Evolutionary conservation across 805 yeast species (phyloP).

Genomic region (Candida golubevii): DNA sequence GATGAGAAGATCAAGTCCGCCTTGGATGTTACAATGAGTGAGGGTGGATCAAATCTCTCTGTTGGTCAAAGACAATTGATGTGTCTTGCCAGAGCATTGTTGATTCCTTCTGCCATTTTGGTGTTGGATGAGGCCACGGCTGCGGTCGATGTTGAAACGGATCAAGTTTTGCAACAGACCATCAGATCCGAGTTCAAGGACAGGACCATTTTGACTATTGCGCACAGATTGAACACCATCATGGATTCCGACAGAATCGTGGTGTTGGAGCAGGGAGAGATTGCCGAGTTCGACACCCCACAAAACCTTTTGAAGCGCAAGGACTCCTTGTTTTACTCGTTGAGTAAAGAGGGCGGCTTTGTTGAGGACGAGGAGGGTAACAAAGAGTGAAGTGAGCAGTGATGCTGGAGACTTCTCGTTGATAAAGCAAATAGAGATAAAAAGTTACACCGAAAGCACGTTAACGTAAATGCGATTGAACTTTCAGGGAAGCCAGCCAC

Average conservation of each 20-base stretch:
- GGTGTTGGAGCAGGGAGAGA: conserved; percentile 70
- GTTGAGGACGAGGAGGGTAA: conserved; percentile 21
- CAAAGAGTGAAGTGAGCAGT: neutral
- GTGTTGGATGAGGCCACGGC: conserved; percentile 87
- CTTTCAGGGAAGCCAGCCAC: too few species aligned
- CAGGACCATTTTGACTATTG: conserved; percentile 78
- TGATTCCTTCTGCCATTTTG: conserved; percentile 54
- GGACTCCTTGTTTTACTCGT: conserved; percentile 69
- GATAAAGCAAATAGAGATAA: too few species aligned
- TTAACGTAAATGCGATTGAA: too few species aligned
- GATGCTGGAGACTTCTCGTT: neutral
- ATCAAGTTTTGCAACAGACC: conserved; percentile 70
- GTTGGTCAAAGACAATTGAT: conserved; percentile 54
- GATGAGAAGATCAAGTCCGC: conserved; percentile 21
- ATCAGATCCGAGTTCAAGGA: conserved; percentile 70
- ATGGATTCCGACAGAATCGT: conserved; percentile 76
- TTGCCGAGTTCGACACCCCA: conserved; percentile 76
- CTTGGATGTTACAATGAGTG: conserved; percentile 34
- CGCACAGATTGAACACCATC: conserved; percentile 79
- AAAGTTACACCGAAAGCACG: too few species aligned
- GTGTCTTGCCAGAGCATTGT: conserved; percentile 76
- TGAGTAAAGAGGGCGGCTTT: conserved; percentile 80
- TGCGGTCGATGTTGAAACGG: conserved; percentile 84
- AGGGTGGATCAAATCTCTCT: conserved; percentile 48
- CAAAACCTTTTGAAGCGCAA: conserved; percentile 57